Conservation (phyloP, 345 rosid species). For the Lepidium didymum region DNA sequence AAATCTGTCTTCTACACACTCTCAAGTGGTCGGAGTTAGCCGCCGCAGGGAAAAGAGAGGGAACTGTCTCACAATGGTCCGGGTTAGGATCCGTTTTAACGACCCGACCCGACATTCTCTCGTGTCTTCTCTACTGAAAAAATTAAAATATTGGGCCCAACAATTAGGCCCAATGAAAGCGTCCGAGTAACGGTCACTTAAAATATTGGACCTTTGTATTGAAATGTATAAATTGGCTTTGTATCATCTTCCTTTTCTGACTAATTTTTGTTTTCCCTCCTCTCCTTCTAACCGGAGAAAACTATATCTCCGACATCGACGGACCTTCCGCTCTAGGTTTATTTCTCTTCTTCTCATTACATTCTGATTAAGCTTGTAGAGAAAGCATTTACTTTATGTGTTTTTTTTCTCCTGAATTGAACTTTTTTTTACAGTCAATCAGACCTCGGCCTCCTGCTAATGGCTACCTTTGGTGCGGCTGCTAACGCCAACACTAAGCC, state of each 20-base stretch:
- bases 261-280: slow-evolving; percentile 8
- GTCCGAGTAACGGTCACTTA: slow-evolving; percentile 11
- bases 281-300: slow-evolving; percentile 2
- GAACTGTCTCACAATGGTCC: background rate
- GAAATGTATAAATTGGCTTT: too few relatives aligned
- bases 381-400: background rate
- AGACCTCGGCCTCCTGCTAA: slow-evolving; percentile 13
- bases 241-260: background rate
- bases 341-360: background rate
- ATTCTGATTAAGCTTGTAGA: background rate
- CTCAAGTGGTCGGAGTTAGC: slow-evolving; percentile 7
- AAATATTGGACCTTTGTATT: too few relatives aligned
- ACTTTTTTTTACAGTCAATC: background rate
- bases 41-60: slow-evolving; percentile 8
- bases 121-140: too few relatives aligned
- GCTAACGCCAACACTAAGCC: slow-evolving; percentile 51
- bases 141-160: background rate
- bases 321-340: slow-evolving; percentile 4
- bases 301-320: background rate
- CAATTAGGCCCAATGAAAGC: background rate
- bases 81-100: background rate
- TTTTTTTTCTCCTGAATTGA: background rate
- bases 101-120: background rate
- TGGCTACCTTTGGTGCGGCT: slow-evolving; percentile 58
- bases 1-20: background rate